Evolutionary conservation across 1,284 basidiomycete species (phyloP), one percentile per base, ranked within the genome.

Genomic region (Anthracocystis panici-leucophaei): DNA sequence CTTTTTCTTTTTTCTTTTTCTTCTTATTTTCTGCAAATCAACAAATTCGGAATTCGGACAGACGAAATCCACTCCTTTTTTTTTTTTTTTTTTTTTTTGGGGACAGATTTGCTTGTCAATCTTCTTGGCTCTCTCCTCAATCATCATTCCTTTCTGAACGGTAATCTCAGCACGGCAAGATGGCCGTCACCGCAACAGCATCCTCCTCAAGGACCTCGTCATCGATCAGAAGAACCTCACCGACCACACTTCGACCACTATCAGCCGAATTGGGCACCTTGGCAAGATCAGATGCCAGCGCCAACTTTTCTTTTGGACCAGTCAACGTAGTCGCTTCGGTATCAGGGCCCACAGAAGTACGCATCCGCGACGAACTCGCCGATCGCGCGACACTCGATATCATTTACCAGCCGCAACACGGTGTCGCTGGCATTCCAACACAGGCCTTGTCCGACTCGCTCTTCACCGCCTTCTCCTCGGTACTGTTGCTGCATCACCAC

Each of bases 331-430:
- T 79, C 6, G 87, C 87, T 0, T 86, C 86, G 0, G 84, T 88
- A 33, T 84, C 86, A 11, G 89, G 89, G 5, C 89, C 89, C 1
- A 84, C 86, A 14, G 89, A 89, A 74, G 88, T 89, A 1, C 82
- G 88, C 46, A 78, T 89, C 16, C 85, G 87, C 33, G 87, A 89
- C 65, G 88, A 89, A 72, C 82, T 86, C 38, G 87, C 88, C 3
- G 87, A 88, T 58, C 75, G 84, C 60, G 87, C 88, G 1, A 87
- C 88, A 0, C 82, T 89, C n/a, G 87, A 89, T 61, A 80, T 89
- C 50, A 81, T 86, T 33, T 86, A 88, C 65, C 84, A 87, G 21
- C 88, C 88, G 1, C 77, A 88, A 11, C 85, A 87, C 57, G 87
- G 87, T 3, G 80, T 87, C 1, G 84, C 86, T 10, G 87, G 78